Conservation (phyloP, 148 eudicot species). For the Chenopodium quinoa region DNA sequence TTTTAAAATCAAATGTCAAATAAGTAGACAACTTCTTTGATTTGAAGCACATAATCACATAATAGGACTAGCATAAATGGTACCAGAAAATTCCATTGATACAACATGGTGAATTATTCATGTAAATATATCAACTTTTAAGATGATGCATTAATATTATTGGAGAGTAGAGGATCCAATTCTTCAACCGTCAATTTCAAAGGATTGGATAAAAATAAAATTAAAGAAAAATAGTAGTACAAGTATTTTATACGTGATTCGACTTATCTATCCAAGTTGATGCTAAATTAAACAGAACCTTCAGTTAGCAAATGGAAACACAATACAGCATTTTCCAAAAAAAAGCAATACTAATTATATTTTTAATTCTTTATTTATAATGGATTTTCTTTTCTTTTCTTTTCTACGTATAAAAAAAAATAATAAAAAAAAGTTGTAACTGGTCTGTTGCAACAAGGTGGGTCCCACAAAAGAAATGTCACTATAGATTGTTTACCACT, state of each 20-base stretch:
- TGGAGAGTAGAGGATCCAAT: neutral
- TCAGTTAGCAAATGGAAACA: constrained; percentile 16
- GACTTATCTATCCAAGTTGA: constrained; percentile 24
- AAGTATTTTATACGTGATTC: constrained; percentile 25
- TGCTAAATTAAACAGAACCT: constrained; percentile 20
- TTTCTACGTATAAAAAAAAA: no score
- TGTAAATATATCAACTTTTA: neutral
- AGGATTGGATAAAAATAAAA: neutral
- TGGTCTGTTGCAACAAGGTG: constrained; percentile 9
- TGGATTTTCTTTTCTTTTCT: neutral
- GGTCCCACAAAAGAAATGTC: constrained; percentile 30
- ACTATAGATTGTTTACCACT: constrained; percentile 26
- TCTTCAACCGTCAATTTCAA: neutral
- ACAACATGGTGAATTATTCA: neutral
- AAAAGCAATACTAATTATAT: neutral
- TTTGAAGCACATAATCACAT: neutral
- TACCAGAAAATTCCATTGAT: constrained; percentile 4
- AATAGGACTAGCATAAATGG: neutral
- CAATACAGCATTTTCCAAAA: constrained; percentile 8
- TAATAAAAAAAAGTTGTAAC: neutral
- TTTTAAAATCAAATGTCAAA: neutral
- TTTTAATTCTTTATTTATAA: neutral
- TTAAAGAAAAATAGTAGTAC: neutral
- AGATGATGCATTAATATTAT: neutral
- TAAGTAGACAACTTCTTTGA: neutral